Evolutionary conservation across 768 basidiomycete genomes (phyloP), one percentile per base, ranked within the genome.

Genomic region (Nidula microcarpa): DNA sequence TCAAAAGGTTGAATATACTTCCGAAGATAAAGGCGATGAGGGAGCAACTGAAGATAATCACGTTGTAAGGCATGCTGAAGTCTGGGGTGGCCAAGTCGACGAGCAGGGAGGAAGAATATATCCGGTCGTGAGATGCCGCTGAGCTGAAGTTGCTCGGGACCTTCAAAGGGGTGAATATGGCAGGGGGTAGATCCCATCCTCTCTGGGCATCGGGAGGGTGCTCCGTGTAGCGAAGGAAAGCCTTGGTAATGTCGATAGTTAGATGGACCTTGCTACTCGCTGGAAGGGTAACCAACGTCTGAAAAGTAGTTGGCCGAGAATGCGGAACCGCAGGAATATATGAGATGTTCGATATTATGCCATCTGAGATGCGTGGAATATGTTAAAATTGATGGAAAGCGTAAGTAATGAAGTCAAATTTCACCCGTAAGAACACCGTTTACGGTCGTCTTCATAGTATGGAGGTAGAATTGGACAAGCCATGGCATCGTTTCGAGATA

Each of bases 51-150:
- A 98, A 89, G 62, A 98, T 98, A 69, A 98, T 98, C 46, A 98
- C 96, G 72, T 98, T 99, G 74, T 98, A 98, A 1, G 97, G 97
- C 97, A 98, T 98, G 68, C 91, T 94, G 67, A 98, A 98, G 68
- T 98, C 97, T 0, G 96, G 97, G 35, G 93, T 94, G n/a, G 96
- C 89, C n/a, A 97, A 80, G 67, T 95, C 93, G 44, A 95, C 83
- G 36, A 98, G 82, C 23, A 96, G 77, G 7, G 86, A 79, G 0
- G 83, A 76, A 1, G 92, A 94, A 68, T 96, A 96, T 45, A 97
- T 78, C 44, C 86, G 68, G 34, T 54, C 55, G 48, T 10, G 50
- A 32, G n/a, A 61, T 61, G 32, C 36, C 47, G 50, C 63, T 64
- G 51, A 51, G 52, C 6, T 49, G 51, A 39, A 53, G 48, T 48